Evolutionary conservation across 345 rosid species (phyloP).

Genomic region (Syzygium grande): DNA sequence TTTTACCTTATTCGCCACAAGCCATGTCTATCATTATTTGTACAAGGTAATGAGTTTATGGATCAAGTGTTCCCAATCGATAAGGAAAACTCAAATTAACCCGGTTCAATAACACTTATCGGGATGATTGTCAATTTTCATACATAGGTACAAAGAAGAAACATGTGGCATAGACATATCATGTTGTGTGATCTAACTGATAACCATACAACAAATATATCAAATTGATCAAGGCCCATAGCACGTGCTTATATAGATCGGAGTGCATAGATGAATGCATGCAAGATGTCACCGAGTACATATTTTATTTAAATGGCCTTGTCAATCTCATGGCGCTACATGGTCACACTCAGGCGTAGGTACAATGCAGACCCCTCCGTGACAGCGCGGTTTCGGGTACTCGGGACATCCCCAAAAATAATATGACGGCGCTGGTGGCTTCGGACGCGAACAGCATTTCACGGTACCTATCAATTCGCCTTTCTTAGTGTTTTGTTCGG

Average conservation of each 20-base stretch:
- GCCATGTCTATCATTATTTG: no score
- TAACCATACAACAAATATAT: background rate
- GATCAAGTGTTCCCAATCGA: no score
- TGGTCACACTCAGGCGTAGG: background rate
- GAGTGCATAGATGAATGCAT: background rate
- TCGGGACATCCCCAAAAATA: background rate
- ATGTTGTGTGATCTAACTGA: background rate
- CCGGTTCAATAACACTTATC: no score
- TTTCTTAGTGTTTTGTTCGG: background rate
- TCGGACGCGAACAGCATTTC: background rate
- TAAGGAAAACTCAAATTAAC: no score
- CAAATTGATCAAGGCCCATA: background rate
- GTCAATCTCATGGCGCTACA: background rate
- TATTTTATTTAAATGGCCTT: background rate
- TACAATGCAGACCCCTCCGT: background rate
- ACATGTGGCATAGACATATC: background rate
- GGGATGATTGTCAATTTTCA: background rate
- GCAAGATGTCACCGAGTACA: background rate
- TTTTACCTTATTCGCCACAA: background rate
- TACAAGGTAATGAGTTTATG: no score
- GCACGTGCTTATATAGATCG: background rate
- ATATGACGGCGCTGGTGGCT: no score
- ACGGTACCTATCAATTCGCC: background rate
- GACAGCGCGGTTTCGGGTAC: background rate
- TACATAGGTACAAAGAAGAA: background rate